phyloP scores from a whole-genome alignment of 495 filamentous ascomycete genomes.

The Delitschia confertaspora region DNA sequence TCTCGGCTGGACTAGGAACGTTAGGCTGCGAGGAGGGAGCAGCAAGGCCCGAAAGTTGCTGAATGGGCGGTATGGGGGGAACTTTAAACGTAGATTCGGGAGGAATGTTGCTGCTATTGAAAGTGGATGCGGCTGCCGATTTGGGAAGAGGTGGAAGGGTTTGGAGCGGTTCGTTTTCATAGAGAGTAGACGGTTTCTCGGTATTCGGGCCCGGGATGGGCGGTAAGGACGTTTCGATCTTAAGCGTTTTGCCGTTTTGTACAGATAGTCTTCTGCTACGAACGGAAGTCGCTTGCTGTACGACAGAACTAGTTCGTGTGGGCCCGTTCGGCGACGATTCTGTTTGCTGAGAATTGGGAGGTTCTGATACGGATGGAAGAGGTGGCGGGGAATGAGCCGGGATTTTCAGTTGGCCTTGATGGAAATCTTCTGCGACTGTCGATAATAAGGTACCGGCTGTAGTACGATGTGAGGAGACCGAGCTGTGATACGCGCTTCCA shows the following conservation, averaged over 20 bases:
- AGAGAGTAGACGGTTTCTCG: slow-evolving; percentile 36
- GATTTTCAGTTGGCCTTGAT: slow-evolving; percentile 27
- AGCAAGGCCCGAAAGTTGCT: slow-evolving; percentile 7
- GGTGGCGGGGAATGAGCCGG: slow-evolving; percentile 32
- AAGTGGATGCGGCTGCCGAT: slow-evolving; percentile 19
- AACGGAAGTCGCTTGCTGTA: slow-evolving; percentile 47
- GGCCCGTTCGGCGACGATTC: slow-evolving; percentile 26
- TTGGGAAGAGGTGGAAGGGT: slow-evolving; percentile 32
- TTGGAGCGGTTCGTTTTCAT: slow-evolving; percentile 39
- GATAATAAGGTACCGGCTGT: slow-evolving; percentile 64
- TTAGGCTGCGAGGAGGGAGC: slow-evolving; percentile 22
- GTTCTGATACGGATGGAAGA: slow-evolving; percentile 22
- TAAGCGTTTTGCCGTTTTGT: slow-evolving; percentile 67
- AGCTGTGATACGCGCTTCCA: slow-evolving; percentile 80
- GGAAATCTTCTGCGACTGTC: slow-evolving; percentile 60
- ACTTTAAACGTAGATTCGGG: slow-evolving; percentile 22
- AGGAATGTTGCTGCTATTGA: slow-evolving; percentile 11
- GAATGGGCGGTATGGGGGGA: slow-evolving; percentile 23
- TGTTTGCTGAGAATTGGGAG: slow-evolving; percentile 6
- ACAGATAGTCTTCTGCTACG: slow-evolving; percentile 75
- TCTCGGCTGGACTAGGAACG: slow-evolving; percentile 25
- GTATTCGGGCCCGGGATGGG: slow-evolving; percentile 35
- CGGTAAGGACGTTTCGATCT: slow-evolving; percentile 68
- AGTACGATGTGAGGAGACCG: slow-evolving; percentile 66
- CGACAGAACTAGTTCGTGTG: slow-evolving; percentile 36